These are phyloP conservation scores for Globisporangium viniferum DNA, from an alignment of 352 stramenopile genomes.

Conservation along the genomic window DNA sequence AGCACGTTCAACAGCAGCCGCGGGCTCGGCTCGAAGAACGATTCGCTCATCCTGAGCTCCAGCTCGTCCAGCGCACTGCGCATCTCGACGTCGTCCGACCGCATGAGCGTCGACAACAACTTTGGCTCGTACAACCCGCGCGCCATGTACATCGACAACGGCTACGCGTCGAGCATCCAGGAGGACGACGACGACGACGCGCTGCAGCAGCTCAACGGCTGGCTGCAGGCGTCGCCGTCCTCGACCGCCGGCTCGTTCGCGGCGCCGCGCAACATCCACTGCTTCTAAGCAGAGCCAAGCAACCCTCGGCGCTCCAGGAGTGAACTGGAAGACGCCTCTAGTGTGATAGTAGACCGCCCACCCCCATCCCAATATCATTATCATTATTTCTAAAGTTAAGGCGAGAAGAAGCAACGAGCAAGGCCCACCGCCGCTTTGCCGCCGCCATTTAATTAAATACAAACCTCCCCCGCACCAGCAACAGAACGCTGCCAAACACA, in stretches of 20 bases:
- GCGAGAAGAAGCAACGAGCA: background rate
- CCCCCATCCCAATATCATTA: conserved; percentile 1
- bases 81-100: conserved; percentile 46
- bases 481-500: background rate
- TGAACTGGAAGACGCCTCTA: conserved; percentile 6
- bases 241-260: conserved; percentile 57
- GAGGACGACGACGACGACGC: conserved; percentile 51
- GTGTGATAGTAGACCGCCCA: conserved; percentile 10
- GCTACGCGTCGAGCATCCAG: conserved; percentile 57
- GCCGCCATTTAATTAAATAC: background rate
- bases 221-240: conserved; percentile 59
- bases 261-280: conserved; percentile 21
- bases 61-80: conserved; percentile 44
- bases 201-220: conserved; percentile 58
- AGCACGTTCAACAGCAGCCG: conserved; percentile 27
- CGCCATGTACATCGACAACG: conserved; percentile 37
- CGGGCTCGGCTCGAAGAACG: conserved; percentile 23
- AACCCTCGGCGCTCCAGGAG: background rate
- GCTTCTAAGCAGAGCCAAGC: conserved; percentile 14
- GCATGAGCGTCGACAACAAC: conserved; percentile 76
- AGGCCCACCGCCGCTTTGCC: background rate
- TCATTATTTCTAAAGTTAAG: conserved; percentile 12
- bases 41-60: conserved; percentile 53
- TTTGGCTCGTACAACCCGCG: conserved; percentile 63
- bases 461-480: background rate